These are phyloP conservation scores for Alternaria hordeiaustralica DNA, from an alignment of 2,329 filamentous ascomycete species.

Conservation along the genomic window DNA sequence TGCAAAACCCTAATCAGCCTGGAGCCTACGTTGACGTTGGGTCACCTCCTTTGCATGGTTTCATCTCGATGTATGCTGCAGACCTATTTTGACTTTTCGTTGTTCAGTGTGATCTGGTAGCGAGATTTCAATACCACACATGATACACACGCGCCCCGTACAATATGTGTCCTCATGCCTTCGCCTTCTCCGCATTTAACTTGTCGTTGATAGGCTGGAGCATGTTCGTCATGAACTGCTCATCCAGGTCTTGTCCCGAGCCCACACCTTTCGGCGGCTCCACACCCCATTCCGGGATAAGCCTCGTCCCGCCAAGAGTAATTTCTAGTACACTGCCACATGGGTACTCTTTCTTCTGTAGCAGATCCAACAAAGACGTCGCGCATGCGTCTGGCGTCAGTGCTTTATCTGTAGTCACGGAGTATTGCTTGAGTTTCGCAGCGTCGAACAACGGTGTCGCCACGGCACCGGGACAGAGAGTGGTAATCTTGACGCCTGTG, in stretches of 20 bases:
- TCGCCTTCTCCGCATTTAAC: constrained; percentile 25
- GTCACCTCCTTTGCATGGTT: neutral
- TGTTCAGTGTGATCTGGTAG: neutral
- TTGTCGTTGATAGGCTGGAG: constrained; percentile 28
- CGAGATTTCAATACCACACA: neutral
- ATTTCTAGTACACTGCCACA: constrained; percentile 37
- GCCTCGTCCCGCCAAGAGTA: constrained; percentile 22
- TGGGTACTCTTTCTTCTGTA: constrained; percentile 38
- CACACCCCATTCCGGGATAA: constrained; percentile 40
- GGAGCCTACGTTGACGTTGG: neutral
- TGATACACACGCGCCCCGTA: neutral
- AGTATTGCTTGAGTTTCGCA: constrained; percentile 32
- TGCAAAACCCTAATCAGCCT: neutral
- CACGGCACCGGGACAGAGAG: constrained; percentile 36
- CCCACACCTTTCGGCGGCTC: constrained; percentile 26
- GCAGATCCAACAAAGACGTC: constrained; percentile 24
- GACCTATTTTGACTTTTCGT: neutral
- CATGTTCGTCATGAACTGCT: constrained; percentile 23
- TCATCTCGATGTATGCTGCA: neutral
- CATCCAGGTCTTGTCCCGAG: constrained; percentile 25
- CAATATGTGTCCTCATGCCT: constrained; percentile 8
- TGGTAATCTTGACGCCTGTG: constrained; percentile 40
- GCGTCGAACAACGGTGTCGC: constrained; percentile 35
- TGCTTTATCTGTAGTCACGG: constrained; percentile 10
- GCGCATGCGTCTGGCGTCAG: constrained; percentile 34